phyloP scores from a whole-genome alignment of 2,329 filamentous ascomycete genomes.

The Fusarium vanettenii region DNA sequence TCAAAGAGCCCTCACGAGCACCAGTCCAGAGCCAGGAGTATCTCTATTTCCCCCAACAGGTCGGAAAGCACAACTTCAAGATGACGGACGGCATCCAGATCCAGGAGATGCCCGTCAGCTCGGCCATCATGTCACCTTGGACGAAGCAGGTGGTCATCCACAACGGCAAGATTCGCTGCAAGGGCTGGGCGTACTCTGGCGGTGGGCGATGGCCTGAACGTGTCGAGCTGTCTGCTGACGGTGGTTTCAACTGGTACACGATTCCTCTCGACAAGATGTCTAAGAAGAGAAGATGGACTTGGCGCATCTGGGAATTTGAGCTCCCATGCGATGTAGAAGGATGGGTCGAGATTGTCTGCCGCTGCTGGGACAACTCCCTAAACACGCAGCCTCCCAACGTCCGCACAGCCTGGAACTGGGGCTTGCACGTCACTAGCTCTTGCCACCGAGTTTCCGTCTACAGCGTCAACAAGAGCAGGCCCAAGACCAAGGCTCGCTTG shows the following conservation, averaged over 20 bases:
- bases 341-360: slow-evolving; percentile 68
- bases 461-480: slow-evolving; percentile 67
- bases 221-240: slow-evolving; percentile 73
- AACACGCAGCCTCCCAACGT: slow-evolving; percentile 70
- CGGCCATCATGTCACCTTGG: slow-evolving; percentile 73
- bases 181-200: slow-evolving; percentile 69
- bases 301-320: slow-evolving; percentile 73
- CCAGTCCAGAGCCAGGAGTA: slow-evolving; percentile 76
- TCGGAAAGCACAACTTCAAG: slow-evolving; percentile 73
- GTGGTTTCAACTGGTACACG: slow-evolving; percentile 73
- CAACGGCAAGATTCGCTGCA: slow-evolving; percentile 66
- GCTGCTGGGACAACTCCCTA: slow-evolving; percentile 71
- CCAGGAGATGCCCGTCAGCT: slow-evolving; percentile 78
- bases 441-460: slow-evolving; percentile 72
- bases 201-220: slow-evolving; percentile 70
- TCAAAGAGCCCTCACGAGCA: slow-evolving; percentile 64
- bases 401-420: slow-evolving; percentile 72
- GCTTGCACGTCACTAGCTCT: slow-evolving; percentile 71
- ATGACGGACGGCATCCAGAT: slow-evolving; percentile 73
- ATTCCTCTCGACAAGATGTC: slow-evolving; percentile 70
- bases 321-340: slow-evolving; percentile 72
- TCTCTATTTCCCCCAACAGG: slow-evolving; percentile 75
- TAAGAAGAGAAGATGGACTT: slow-evolving; percentile 71
- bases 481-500: slow-evolving; percentile 61
- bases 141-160: slow-evolving; percentile 72